Evolutionary conservation across 768 basidiomycete species (phyloP).

Genomic region (Coprinopsis cinerea): DNA sequence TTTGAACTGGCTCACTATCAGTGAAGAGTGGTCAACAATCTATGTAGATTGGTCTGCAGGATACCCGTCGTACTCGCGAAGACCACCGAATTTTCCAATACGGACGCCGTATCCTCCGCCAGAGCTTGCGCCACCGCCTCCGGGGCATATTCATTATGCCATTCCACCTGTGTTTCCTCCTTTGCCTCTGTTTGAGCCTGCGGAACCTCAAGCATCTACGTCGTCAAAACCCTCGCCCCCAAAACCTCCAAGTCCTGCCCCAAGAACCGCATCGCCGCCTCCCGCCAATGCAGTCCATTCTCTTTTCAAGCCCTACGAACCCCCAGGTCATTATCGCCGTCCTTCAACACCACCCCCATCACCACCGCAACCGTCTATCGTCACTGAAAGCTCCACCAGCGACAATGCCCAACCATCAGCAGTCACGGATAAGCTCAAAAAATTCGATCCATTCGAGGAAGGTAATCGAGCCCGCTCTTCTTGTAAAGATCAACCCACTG

Average conservation of each 20-base stretch:
- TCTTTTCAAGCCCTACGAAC: not conserved
- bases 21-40: no score
- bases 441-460: not conserved
- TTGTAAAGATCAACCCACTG: not conserved
- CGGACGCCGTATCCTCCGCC: slow-evolving; percentile 21
- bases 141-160: not conserved
- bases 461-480: not conserved
- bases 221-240: no score
- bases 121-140: not conserved
- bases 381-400: not conserved
- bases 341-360: not conserved
- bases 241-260: not conserved
- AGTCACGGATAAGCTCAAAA: not conserved
- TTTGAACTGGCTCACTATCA: not conserved
- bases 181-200: not conserved
- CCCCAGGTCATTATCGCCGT: not conserved
- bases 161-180: not conserved
- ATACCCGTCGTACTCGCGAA: slow-evolving; percentile 10
- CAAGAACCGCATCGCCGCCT: not conserved
- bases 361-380: not conserved
- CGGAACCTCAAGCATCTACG: not conserved
- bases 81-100: slow-evolving; percentile 19
- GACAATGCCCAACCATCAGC: not conserved
- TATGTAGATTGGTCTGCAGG: slow-evolving; percentile 11
- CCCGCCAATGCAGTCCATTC: not conserved